Percentiles rank a stretch among this genome's conserved stretches.
These are phyloP conservation scores for Eutypella sp. DNA, from an alignment of 2,329 filamentous ascomycete genomes.

Conservation along the genomic window DNA sequence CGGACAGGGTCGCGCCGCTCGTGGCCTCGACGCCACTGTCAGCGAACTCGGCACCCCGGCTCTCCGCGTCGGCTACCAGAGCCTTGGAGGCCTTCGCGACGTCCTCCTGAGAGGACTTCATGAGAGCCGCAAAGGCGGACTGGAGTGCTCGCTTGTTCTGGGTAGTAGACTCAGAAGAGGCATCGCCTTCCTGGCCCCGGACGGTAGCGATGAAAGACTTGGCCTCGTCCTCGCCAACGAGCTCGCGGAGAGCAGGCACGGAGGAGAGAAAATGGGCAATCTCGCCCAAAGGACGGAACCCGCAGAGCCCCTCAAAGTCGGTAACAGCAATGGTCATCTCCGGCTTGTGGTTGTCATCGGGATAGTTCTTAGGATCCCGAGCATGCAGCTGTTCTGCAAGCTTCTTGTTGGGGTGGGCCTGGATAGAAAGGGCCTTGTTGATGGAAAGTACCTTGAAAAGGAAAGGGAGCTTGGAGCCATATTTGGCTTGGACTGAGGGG, in stretches of 20 bases:
- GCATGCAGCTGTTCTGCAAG: slow-evolving; percentile 84
- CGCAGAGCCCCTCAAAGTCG: slow-evolving; percentile 91
- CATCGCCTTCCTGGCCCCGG: slow-evolving; percentile 45
- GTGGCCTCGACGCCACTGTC: slow-evolving; percentile 65
- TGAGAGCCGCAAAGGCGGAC: slow-evolving; percentile 69
- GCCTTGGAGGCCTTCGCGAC: slow-evolving; percentile 61
- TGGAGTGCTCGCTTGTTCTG: slow-evolving; percentile 77
- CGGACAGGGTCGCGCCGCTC: slow-evolving; percentile 63
- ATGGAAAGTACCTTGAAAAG: slow-evolving; percentile 98
- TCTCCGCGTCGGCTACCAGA: slow-evolving; percentile 66
- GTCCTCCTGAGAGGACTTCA: slow-evolving; percentile 67
- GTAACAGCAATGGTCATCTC: slow-evolving; percentile 99
- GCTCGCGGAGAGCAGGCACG: slow-evolving; percentile 56
- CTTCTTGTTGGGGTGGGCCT: slow-evolving; percentile 94
- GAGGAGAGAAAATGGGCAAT: slow-evolving; percentile 70
- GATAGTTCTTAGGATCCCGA: slow-evolving; percentile 88
- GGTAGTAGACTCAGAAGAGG: slow-evolving; percentile 27
- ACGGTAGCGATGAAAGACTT: slow-evolving; percentile 48
- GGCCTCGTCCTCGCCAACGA: slow-evolving; percentile 63
- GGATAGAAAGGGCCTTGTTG: slow-evolving; percentile 92
- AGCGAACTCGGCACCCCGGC: slow-evolving; percentile 68
- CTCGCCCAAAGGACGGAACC: slow-evolving; percentile 83
- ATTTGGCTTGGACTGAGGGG: slow-evolving; percentile 65
- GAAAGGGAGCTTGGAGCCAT: slow-evolving; percentile 81
- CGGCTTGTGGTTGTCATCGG: slow-evolving; percentile 98